A percentile compares a stretch with the other conserved stretches of the same genome.
Conservation (phyloP, 345 rosid species). For the Iberis pinnata region DNA sequence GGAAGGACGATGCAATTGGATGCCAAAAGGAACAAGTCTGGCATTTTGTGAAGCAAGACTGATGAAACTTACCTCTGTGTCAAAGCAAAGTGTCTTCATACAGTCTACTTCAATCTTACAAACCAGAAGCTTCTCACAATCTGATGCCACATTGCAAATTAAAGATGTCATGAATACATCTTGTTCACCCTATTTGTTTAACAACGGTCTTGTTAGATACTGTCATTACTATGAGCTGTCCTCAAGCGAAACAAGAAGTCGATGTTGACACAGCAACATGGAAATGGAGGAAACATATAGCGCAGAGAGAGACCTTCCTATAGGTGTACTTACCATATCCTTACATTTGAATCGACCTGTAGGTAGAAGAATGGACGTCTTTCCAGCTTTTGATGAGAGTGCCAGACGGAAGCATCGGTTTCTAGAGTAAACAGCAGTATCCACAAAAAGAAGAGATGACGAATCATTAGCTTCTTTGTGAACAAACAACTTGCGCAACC, state of each 20-base stretch:
- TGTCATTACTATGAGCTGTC: constrained; percentile 2
- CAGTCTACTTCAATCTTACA: constrained; percentile 89
- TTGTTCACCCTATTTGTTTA: constrained; percentile 56
- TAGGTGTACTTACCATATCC: constrained; percentile 56
- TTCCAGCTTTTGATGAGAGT: constrained; percentile 92
- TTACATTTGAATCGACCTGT: constrained; percentile 73
- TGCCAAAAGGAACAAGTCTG: neutral
- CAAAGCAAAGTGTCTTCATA: constrained; percentile 75
- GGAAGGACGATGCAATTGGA: neutral
- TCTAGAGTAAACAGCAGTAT: constrained; percentile 87
- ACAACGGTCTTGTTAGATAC: constrained; percentile 19
- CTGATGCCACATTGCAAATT: constrained; percentile 74
- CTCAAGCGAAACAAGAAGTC: constrained; percentile 8
- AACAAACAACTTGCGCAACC: constrained; percentile 47
- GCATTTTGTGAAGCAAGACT: no score
- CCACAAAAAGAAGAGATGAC: constrained; percentile 61
- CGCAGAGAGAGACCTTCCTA: neutral
- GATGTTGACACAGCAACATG: no score
- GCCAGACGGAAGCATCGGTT: constrained; percentile 93
- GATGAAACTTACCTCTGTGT: constrained; percentile 64
- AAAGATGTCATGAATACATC: constrained; percentile 80
- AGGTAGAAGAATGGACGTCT: constrained; percentile 71
- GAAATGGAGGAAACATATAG: no score
- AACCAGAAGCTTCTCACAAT: constrained; percentile 75
- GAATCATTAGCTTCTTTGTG: constrained; percentile 56